phyloP scores from a whole-genome alignment of 768 basidiomycete species.

The Auricularia cornea region DNA sequence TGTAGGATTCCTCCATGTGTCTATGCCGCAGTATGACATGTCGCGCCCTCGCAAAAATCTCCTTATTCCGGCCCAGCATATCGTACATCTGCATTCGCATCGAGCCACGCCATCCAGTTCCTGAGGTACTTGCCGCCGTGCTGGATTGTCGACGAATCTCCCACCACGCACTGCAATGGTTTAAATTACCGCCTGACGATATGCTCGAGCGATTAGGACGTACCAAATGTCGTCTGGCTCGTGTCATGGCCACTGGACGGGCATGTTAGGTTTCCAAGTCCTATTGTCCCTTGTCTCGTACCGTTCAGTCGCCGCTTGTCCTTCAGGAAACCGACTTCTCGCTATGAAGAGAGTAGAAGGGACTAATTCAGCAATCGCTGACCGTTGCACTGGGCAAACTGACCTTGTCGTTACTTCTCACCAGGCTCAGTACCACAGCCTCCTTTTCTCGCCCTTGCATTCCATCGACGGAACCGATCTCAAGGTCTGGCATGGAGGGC shows the following conservation, averaged over 20 bases:
- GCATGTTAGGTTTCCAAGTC: too few species aligned
- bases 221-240: slow-evolving; percentile 82
- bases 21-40: neutral
- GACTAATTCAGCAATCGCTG: too few species aligned
- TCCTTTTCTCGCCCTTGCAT: slow-evolving; percentile 98
- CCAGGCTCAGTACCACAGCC: slow-evolving; percentile 85
- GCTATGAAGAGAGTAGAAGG: slow-evolving; percentile 31
- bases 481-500: slow-evolving; percentile 44
- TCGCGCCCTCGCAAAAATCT: neutral
- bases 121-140: slow-evolving; percentile 81
- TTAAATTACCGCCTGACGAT: neutral
- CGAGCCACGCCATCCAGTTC: slow-evolving; percentile 87
- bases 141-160: slow-evolving; percentile 85
- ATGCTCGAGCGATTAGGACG: slow-evolving; percentile 19
- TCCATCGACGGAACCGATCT: slow-evolving; percentile 92
- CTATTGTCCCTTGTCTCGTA: too few species aligned
- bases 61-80: slow-evolving; percentile 47
- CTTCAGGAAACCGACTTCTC: slow-evolving; percentile 90
- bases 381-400: slow-evolving; percentile 9
- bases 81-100: slow-evolving; percentile 81
- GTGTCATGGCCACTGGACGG: slow-evolving; percentile 84
- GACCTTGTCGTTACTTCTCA: slow-evolving; percentile 83
- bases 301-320: slow-evolving; percentile 90
- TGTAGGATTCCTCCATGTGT: neutral
- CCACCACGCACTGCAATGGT: slow-evolving; percentile 69